Evolutionary conservation across 2,329 filamentous ascomycete species (phyloP), one percentile per base, ranked within the genome.

Genomic region (Fusarium duplospermum): DNA sequence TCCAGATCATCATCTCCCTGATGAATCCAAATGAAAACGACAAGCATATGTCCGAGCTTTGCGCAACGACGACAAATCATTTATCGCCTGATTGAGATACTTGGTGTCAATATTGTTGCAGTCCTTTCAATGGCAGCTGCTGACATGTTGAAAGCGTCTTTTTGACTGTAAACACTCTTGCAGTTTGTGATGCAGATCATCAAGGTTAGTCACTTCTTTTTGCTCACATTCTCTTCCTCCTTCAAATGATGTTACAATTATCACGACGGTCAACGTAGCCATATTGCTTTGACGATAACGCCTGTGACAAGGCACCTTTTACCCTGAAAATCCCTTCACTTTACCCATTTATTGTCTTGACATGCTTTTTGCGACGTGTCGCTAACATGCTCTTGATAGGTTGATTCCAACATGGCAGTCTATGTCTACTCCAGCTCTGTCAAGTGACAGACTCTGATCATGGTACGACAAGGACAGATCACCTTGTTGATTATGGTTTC

Each of bases 41-140:
- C 94, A 97, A 97, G 94, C 94, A 97, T 97, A 97, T 97, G 94
- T 97, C 94, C 89, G 92, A 97, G 94, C 91, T 88, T 52, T 82
- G 82, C 86, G 83, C 84, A 71, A 82, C 80, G 83, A 85, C 78
- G 83, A 85, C 74, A 83, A 81, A 72, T 79, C 80, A 81, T 83
- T 82, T 79, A 77, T 75, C 73, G 65, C 68, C 80, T 81, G 80
- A 81, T 78, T 64, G 71, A 78, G 76, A 76, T 71, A 66, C 61
- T 56, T 64, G 54, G 52, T 60, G 69, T 66, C 45, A 63, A 57
- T 60, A 64, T 67, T 68, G 62, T 73, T 70, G 62, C 68, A 69
- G 60, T 69, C 54, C 61, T 57, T 72, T 33, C 60, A 62, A 58
- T 66, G 62, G 50, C 69, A 70, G 42, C 56, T 45, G 71, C 80